Percentiles rank a stretch among this genome's conserved stretches.
Evolutionary conservation across 2,329 filamentous ascomycete genomes (phyloP).

Genomic region (Dothideomycetes sp.): DNA sequence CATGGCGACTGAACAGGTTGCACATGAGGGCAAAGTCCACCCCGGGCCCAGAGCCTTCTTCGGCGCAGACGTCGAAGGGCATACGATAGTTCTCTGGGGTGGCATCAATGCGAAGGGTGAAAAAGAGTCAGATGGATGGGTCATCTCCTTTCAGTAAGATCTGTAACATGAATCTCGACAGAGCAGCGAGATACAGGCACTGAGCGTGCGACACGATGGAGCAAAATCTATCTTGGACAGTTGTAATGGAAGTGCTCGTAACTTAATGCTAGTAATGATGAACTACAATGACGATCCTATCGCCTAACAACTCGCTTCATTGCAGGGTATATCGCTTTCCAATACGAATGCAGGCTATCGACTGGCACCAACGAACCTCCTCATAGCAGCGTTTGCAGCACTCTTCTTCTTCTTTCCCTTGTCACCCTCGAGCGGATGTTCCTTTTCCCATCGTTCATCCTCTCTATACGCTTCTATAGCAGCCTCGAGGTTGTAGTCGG

Average conservation of each 20-base stretch:
- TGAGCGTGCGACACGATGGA: too few species aligned
- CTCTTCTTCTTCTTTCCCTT: constrained; percentile 34
- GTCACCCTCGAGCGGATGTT: constrained; percentile 46
- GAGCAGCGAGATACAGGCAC: neutral
- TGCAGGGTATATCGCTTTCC: too few species aligned
- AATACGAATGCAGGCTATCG: too few species aligned
- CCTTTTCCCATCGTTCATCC: constrained; percentile 66
- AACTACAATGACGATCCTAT: too few species aligned
- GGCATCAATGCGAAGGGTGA: constrained; percentile 32
- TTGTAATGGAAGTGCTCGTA: too few species aligned
- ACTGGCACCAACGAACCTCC: constrained; percentile 21
- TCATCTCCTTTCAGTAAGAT: constrained; percentile 25
- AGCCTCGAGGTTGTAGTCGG: constrained; percentile 52
- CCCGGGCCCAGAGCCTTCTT: constrained; percentile 32
- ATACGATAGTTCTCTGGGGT: constrained; percentile 30
- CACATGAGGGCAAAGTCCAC: constrained; percentile 29
- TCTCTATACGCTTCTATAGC: constrained; percentile 55
- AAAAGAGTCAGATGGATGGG: constrained; percentile 33
- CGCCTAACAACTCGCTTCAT: too few species aligned
- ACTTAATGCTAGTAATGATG: too few species aligned
- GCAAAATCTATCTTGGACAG: too few species aligned
- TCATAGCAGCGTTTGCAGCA: constrained; percentile 21
- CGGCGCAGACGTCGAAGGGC: constrained; percentile 27
- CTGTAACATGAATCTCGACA: neutral
- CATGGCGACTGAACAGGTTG: constrained; percentile 18